Conservation (phyloP, 768 basidiomycete genomes). For the Gymnopilus junonius region DNA sequence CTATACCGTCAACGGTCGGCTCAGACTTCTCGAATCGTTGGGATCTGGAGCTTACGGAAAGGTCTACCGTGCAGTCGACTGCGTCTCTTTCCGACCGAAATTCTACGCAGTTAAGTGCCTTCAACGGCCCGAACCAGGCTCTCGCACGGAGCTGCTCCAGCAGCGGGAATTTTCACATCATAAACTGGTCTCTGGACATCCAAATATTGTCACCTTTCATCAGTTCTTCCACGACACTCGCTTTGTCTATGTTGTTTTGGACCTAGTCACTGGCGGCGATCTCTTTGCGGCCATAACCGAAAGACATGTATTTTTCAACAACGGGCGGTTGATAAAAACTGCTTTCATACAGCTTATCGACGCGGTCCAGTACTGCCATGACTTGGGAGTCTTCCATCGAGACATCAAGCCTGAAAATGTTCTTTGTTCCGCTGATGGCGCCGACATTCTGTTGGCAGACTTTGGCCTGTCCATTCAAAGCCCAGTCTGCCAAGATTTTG, state of each 20-base stretch:
- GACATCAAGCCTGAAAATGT: constrained; percentile 90
- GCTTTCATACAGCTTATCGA: constrained; percentile 83
- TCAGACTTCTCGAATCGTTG: constrained; percentile 63
- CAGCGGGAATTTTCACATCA: constrained; percentile 71
- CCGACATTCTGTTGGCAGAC: constrained; percentile 67
- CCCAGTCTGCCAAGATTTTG: constrained; percentile 49
- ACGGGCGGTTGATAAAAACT: constrained; percentile 63
- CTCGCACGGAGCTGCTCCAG: constrained; percentile 62
- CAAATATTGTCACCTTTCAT: constrained; percentile 73
- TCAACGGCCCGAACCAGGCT: constrained; percentile 56
- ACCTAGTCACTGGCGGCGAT: constrained; percentile 64
- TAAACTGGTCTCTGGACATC: constrained; percentile 52
- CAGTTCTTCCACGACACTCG: constrained; percentile 61
- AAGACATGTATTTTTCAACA: constrained; percentile 52
- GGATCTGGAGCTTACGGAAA: constrained; percentile 80
- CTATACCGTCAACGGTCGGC: constrained; percentile 55
- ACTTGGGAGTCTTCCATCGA: constrained; percentile 75
- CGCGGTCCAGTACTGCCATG: constrained; percentile 77
- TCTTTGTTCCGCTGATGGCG: constrained; percentile 58
- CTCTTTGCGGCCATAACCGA: constrained; percentile 74
- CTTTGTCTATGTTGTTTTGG: constrained; percentile 71
- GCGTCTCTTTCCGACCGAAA: constrained; percentile 36
- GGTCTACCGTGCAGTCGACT: constrained; percentile 75
- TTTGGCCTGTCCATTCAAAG: constrained; percentile 72
- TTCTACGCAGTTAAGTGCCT: constrained; percentile 82